phyloP scores from a whole-genome alignment of 1,284 basidiomycete genomes.

The Ustilago cynodontis region DNA sequence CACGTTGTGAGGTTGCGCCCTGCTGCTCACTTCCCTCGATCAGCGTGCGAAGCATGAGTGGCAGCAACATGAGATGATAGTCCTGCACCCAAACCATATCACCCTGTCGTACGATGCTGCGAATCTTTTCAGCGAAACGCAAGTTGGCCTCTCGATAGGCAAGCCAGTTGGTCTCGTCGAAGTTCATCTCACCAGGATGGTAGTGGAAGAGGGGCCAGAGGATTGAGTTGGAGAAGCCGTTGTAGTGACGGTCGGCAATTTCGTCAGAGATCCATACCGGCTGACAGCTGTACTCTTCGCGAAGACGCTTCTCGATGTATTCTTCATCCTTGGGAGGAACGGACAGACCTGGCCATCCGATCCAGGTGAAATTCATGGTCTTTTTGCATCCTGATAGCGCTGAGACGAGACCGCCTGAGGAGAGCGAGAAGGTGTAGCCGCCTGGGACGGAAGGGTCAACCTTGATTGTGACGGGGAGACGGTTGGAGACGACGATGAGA shows the following conservation, averaged over 20 bases:
- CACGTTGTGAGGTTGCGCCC: conserved; percentile 71
- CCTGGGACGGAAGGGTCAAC: conserved; percentile 62
- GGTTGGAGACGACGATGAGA: conserved; percentile 95
- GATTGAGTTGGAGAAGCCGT: conserved; percentile 98
- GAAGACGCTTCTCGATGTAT: conserved; percentile 75
- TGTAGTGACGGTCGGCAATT: conserved; percentile 96
- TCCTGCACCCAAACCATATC: conserved; percentile 89
- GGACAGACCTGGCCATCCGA: conserved; percentile 68
- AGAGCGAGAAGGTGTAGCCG: conserved; percentile 66
- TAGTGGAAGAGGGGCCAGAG: conserved; percentile 99
- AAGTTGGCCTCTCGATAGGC: conserved; percentile 97
- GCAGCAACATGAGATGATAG: conserved; percentile 86
- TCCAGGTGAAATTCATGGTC: conserved; percentile 69
- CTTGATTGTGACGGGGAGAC: conserved; percentile 77
- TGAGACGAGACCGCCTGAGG: conserved; percentile 68
- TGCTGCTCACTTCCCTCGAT: conserved; percentile 75
- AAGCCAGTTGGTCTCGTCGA: conserved; percentile 97
- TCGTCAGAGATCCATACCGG: conserved; percentile 98
- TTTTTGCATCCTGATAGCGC: conserved; percentile 68
- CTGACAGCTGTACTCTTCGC: conserved; percentile 95
- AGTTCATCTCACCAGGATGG: conserved; percentile 86
- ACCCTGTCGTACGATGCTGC: conserved; percentile 80
- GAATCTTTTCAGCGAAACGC: conserved; percentile 90
- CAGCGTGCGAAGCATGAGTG: conserved; percentile 89
- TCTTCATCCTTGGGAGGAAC: conserved; percentile 60